phyloP scores from a whole-genome alignment of 106 monocot genomes.

The Dendrobium nobile region DNA sequence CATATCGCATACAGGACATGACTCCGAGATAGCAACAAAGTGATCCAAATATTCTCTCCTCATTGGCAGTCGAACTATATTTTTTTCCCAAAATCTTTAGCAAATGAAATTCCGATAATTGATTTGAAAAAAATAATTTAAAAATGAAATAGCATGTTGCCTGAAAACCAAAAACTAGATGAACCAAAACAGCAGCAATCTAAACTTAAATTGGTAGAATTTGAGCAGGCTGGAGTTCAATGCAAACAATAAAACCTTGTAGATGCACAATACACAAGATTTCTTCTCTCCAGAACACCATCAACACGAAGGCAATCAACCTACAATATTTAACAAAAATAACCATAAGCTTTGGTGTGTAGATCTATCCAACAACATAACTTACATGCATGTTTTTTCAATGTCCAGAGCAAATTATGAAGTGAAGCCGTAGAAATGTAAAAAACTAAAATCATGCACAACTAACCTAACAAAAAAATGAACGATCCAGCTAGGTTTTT shows the following conservation, averaged over 20 bases:
- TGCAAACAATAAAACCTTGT: conserved; percentile 59
- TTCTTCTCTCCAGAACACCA: conserved; percentile 93
- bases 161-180: neutral
- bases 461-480: conserved; percentile 1
- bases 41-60: neutral
- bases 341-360: neutral
- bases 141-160: neutral
- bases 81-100: neutral
- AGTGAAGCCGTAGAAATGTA: neutral
- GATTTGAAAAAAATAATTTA: neutral
- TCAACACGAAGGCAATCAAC: conserved; percentile 88
- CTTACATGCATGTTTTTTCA: neutral
- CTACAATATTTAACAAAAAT: conserved; percentile 29
- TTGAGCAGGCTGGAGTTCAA: neutral
- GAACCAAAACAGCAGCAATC: neutral
- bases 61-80: neutral
- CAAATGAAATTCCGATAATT: neutral
- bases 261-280: conserved; percentile 98
- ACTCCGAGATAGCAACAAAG: neutral
- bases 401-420: neutral
- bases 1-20: neutral
- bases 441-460: neutral
- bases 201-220: neutral
- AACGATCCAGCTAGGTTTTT: neutral
- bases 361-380: neutral